Conservation (phyloP, 768 basidiomycete species). For the Dacryopinax primogenitus region DNA sequence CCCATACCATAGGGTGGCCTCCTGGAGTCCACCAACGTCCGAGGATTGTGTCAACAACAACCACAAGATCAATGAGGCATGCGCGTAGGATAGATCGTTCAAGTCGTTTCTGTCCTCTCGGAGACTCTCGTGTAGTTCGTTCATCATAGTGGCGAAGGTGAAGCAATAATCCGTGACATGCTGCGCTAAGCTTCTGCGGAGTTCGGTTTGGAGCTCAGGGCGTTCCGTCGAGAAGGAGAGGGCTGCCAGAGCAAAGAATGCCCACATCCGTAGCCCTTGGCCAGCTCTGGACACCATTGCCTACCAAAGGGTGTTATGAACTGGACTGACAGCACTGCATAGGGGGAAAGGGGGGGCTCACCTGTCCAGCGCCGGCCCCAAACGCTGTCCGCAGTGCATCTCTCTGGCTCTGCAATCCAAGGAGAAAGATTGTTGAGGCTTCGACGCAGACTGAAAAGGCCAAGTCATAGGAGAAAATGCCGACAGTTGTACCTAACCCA, state of each 20-base stretch:
- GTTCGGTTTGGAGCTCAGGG: neutral
- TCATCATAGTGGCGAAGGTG: slow-evolving; percentile 1
- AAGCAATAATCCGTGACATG: neutral
- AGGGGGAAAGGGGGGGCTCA: neutral
- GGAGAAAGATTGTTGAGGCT: neutral
- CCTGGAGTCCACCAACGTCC: neutral
- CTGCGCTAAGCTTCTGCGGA: neutral
- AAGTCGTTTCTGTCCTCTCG: neutral
- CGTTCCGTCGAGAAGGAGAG: neutral
- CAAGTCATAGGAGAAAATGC: neutral
- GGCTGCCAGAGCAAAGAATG: neutral
- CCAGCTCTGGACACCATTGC: neutral
- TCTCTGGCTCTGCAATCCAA: neutral
- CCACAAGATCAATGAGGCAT: neutral
- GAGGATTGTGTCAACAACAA: neutral
- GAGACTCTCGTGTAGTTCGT: neutral
- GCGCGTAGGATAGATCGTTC: neutral
- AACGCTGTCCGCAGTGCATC: neutral
- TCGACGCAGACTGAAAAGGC: neutral
- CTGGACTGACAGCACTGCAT: neutral
- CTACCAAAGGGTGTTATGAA: neutral
- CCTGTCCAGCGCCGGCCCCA: neutral
- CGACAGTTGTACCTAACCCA: neutral
- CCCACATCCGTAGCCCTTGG: neutral
- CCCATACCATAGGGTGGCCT: neutral